Percentiles rank a stretch among this genome's conserved stretches.
Evolutionary conservation across 805 yeast species (phyloP).

Genomic region (Metschnikowia henanensis): DNA sequence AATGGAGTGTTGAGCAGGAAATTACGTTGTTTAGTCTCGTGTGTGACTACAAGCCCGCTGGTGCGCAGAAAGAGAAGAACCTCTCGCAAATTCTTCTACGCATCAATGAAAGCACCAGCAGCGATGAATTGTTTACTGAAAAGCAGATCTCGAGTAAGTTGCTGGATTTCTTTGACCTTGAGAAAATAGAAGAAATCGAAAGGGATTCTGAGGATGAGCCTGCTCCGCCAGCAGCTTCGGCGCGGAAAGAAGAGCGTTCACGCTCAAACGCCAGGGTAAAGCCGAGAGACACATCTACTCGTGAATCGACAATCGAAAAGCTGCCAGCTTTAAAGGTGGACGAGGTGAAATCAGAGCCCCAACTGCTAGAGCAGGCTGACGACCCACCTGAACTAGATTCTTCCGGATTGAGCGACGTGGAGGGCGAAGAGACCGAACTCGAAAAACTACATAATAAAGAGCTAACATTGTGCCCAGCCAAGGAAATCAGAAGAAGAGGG

Average conservation of each 20-base stretch:
- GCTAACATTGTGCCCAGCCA: conserved; percentile 1
- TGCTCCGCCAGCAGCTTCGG: background rate
- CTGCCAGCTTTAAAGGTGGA: background rate
- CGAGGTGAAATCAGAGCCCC: background rate
- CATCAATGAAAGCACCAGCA: conserved; percentile 29
- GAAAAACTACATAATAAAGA: conserved; percentile 20
- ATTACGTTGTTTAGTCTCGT: conserved; percentile 58
- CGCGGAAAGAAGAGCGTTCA: conserved; percentile 2
- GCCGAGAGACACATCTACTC: conserved; percentile 1
- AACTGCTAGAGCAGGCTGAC: background rate
- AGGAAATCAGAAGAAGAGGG: conserved; percentile 2
- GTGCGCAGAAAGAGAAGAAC: conserved; percentile 46
- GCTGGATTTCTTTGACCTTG: conserved; percentile 51
- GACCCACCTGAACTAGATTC: conserved; percentile 13
- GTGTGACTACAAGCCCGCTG: conserved; percentile 70
- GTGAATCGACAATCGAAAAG: background rate
- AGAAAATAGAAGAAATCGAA: conserved; percentile 57
- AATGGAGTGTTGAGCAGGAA: conserved; percentile 65
- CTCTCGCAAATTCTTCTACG: conserved; percentile 42
- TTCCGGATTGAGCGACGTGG: conserved; percentile 23
- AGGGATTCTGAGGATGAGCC: conserved; percentile 19
- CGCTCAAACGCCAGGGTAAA: conserved; percentile 2
- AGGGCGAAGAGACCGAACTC: conserved; percentile 17
- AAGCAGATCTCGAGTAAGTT: conserved; percentile 61
- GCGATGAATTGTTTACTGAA: conserved; percentile 34